phyloP scores from a whole-genome alignment of 169 alveolate species.

The Babesia bigemina region DNA sequence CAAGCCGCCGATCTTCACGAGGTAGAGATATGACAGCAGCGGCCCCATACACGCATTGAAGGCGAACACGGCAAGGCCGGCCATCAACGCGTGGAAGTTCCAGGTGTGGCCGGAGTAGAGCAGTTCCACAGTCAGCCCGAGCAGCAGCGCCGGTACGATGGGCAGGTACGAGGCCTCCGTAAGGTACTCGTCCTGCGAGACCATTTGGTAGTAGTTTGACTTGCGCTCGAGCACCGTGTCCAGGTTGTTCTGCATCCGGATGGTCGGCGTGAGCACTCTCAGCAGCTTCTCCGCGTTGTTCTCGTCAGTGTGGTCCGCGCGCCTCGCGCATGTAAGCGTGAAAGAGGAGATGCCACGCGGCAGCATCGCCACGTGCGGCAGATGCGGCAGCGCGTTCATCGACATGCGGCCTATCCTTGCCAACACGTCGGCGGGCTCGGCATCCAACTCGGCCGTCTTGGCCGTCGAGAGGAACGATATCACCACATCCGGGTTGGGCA shows the following conservation, averaged over 20 bases:
- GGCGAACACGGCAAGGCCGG: slow-evolving; percentile 12
- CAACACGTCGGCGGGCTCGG: slow-evolving; percentile 30
- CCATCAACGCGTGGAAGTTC: slow-evolving; percentile 32
- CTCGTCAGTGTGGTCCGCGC: slow-evolving; percentile 6
- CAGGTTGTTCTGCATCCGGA: slow-evolving; percentile 63
- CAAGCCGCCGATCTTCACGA: slow-evolving; percentile 11
- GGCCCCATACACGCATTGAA: slow-evolving; percentile 48
- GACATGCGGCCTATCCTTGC: slow-evolving; percentile 49
- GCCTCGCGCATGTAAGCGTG: slow-evolving; percentile 53
- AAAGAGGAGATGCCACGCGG: slow-evolving; percentile 37
- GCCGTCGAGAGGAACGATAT: slow-evolving; percentile 34
- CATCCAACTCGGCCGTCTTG: slow-evolving; percentile 7
- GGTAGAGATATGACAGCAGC: slow-evolving; percentile 35
- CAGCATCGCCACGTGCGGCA: slow-evolving; percentile 62
- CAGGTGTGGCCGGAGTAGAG: slow-evolving; percentile 21
- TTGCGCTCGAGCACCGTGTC: slow-evolving; percentile 60
- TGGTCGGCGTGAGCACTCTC: slow-evolving; percentile 15
- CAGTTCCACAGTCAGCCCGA: slow-evolving; percentile 28
- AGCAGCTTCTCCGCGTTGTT: slow-evolving; percentile 43
- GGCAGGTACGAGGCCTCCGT: slow-evolving; percentile 36
- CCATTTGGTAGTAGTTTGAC: slow-evolving; percentile 39
- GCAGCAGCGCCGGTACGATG: slow-evolving; percentile 42
- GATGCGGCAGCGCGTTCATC: slow-evolving; percentile 25
- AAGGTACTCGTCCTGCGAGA: slow-evolving; percentile 8
- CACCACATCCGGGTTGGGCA: slow-evolving; percentile 61